phyloP scores from a whole-genome alignment of 805 yeast species.

The Candida caryicola region DNA sequence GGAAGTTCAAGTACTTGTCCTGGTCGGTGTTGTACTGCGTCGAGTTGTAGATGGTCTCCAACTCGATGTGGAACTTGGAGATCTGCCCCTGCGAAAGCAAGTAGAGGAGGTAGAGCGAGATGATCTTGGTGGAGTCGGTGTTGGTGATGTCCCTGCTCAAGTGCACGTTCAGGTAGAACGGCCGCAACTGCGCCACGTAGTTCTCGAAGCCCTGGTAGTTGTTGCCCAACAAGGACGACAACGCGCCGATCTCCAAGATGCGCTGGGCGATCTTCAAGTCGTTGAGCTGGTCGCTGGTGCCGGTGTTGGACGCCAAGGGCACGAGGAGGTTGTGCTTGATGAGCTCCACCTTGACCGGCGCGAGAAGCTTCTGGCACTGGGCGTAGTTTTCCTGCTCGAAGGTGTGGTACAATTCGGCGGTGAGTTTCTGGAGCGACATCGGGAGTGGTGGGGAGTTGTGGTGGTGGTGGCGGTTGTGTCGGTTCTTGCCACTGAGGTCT shows the following conservation, averaged over 20 bases:
- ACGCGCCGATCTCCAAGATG: constrained; percentile 84
- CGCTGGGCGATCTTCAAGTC: constrained; percentile 79
- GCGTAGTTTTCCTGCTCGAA: constrained; percentile 62
- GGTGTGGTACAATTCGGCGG: constrained; percentile 63
- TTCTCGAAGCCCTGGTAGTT: constrained; percentile 68
- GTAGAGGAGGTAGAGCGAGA: constrained; percentile 72
- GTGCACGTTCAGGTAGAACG: constrained; percentile 58
- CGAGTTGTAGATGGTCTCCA: constrained; percentile 64
- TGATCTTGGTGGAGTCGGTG: constrained; percentile 54
- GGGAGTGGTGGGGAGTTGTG: constrained; percentile 1
- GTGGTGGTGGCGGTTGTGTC: neutral
- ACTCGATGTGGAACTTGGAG: constrained; percentile 85
- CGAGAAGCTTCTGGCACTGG: constrained; percentile 58
- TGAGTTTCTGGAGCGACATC: constrained; percentile 68
- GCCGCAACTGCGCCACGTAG: constrained; percentile 68
- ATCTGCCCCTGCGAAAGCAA: constrained; percentile 80
- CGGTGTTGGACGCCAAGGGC: constrained; percentile 46
- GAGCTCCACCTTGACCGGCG: constrained; percentile 73
- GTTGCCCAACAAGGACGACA: constrained; percentile 64
- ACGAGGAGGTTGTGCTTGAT: constrained; percentile 75
- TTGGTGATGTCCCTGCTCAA: constrained; percentile 29
- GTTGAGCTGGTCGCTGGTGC: constrained; percentile 42
- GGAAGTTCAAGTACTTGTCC: constrained; percentile 68
- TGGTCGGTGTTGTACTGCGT: constrained; percentile 59
- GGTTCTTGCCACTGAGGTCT: constrained; percentile 5